Evolutionary conservation across 768 basidiomycete species (phyloP), one percentile per base, ranked within the genome.

Genomic region (Kwoniella europaea): DNA sequence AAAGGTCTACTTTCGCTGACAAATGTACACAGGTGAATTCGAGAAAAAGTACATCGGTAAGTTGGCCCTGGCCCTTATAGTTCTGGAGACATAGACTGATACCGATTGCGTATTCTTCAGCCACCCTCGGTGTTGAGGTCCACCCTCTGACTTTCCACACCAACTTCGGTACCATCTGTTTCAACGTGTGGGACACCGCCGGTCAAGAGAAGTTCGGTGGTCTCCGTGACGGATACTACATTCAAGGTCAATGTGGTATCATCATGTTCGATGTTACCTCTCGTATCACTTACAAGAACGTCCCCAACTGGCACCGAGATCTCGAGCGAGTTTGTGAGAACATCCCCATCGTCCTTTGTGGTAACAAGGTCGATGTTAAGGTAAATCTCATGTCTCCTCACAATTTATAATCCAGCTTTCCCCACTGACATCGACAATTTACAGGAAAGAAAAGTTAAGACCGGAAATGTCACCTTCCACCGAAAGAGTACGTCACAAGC

Each of bases 241-340:
- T 82, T 65, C 79, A 82, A 67, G 82, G 82, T 41, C 97, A 99
- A 85, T 98, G 94, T 82, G 97, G 97, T 79, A 98, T 99, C 88
- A 98, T 99, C 90, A 98, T 99, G 97, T 98, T 98, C 87, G 97
- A 86, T 74, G 96, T 98, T 74, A 98, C 97, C 70, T 97, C 97
- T 65, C 91, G 97, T 82, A 99, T 98, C 89, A 99, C 97, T 67
- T 99, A 99, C 88, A 98, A 98, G 88, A 98, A 98, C 84, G 97
- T 99, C 43, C 97, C 97, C 77, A 99, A 98, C 88, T 99, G 97
- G 97, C 96, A 98, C 88, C 92, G 97, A 83, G 97, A 99, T 85
- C 78, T 86, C 66, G 97, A 98, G 87, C 93, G 97, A 74, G 97
- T 99, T 67, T 99, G 97, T 86, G 97, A 99, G 87, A 97, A 94